These are phyloP conservation scores for Trifolium repens DNA, from an alignment of 306 rosid genomes.

Conservation along the genomic window DNA sequence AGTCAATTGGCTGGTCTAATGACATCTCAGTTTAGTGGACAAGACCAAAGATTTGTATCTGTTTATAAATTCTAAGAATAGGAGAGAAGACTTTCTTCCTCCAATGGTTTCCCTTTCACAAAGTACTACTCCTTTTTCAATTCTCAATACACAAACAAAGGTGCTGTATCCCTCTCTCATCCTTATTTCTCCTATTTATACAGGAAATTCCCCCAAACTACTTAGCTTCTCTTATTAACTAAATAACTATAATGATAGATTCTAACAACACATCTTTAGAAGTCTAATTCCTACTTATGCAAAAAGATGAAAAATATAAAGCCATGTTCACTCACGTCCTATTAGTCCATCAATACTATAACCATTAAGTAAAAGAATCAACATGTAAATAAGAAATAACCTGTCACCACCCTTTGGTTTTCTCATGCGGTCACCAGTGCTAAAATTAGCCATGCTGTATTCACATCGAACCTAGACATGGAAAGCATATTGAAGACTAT, in stretches of 20 bases:
- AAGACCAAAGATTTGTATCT: too few species aligned
- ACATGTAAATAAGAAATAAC: slow-evolving; percentile 44
- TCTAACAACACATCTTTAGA: too few species aligned
- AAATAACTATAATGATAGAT: neutral
- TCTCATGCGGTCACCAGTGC: slow-evolving; percentile 90
- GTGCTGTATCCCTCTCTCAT: neutral
- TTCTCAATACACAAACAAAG: neutral
- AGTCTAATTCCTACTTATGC: too few species aligned
- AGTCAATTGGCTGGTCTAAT: too few species aligned
- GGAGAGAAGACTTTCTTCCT: neutral
- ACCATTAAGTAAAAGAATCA: neutral
- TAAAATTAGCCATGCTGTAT: slow-evolving; percentile 90
- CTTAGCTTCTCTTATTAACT: neutral
- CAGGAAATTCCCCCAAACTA: neutral
- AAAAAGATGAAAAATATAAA: too few species aligned
- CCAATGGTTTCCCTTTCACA: neutral
- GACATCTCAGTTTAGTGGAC: too few species aligned
- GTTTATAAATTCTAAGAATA: neutral
- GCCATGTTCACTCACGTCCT: too few species aligned
- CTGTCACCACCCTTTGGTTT: slow-evolving; percentile 91
- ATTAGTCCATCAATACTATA: too few species aligned
- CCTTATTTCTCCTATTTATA: neutral
- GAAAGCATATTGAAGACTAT: neutral
- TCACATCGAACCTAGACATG: slow-evolving; percentile 78
- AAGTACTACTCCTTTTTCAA: neutral